Evolutionary conservation across 2,329 filamentous ascomycete genomes (phyloP).

Genomic region (Pyricularia pennisetigena): DNA sequence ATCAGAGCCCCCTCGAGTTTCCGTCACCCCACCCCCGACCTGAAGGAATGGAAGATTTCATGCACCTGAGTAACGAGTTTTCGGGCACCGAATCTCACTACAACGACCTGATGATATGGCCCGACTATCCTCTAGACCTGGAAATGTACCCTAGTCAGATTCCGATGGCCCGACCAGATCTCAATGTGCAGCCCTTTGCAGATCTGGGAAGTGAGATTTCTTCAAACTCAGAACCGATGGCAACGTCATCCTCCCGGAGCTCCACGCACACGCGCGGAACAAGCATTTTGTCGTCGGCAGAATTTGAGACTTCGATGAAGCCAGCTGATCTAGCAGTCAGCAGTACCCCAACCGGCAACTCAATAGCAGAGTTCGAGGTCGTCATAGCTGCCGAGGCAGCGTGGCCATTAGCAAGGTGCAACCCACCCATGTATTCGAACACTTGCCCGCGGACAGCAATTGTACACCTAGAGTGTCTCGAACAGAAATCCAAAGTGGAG

Average conservation of each 20-base stretch:
- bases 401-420: slow-evolving; percentile 43
- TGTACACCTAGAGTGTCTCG: slow-evolving; percentile 39
- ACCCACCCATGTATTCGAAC: slow-evolving; percentile 31
- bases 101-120: slow-evolving; percentile 33
- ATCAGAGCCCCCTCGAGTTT: slow-evolving; percentile 23
- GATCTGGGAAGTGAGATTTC: slow-evolving; percentile 29
- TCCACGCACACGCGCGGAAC: slow-evolving; percentile 36
- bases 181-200: slow-evolving; percentile 24
- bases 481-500: slow-evolving; percentile 37
- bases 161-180: slow-evolving; percentile 21
- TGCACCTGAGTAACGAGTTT: slow-evolving; percentile 26
- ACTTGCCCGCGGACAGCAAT: slow-evolving; percentile 39
- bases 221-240: slow-evolving; percentile 30
- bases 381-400: slow-evolving; percentile 36
- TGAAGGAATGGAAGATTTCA: slow-evolving; percentile 31
- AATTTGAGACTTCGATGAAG: slow-evolving; percentile 24
- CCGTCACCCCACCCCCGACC: slow-evolving; percentile 25
- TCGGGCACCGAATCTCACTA: slow-evolving; percentile 25
- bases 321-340: slow-evolving; percentile 18
- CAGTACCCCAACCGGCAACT: slow-evolving; percentile 16
- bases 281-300: slow-evolving; percentile 32
- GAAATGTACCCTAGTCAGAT: slow-evolving; percentile 27
- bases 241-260: slow-evolving; percentile 27
- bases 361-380: slow-evolving; percentile 34
- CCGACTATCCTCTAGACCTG: slow-evolving; percentile 31